phyloP scores from a whole-genome alignment of 2,329 filamentous ascomycete species.

The Aspergillus fructus region DNA sequence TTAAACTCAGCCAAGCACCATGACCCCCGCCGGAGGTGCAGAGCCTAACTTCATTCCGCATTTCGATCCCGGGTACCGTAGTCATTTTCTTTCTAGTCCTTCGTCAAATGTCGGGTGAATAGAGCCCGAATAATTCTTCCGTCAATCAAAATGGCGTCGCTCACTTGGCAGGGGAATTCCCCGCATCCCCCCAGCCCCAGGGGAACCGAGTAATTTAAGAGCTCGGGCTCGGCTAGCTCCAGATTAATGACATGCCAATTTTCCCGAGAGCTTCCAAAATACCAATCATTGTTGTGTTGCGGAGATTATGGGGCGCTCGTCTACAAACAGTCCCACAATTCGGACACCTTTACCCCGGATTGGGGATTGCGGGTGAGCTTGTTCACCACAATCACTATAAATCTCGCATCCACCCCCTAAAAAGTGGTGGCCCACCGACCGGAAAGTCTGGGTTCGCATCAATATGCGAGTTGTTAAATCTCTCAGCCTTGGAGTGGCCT shows the following conservation, averaged over 20 bases:
- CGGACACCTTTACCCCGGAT: slow-evolving; percentile 9
- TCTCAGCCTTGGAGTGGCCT: slow-evolving; percentile 6
- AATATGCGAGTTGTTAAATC: slow-evolving; percentile 11
- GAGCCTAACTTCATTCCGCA: background rate
- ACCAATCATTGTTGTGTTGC: background rate
- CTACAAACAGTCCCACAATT: background rate
- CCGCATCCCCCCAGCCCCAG: slow-evolving; percentile 11
- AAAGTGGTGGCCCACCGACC: too few species aligned
- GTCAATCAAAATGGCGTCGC: slow-evolving; percentile 8
- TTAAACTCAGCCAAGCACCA: background rate
- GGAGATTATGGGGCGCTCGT: background rate
- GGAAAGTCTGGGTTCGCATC: background rate
- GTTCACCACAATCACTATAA: background rate
- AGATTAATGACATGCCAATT: background rate
- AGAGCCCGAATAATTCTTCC: slow-evolving; percentile 21
- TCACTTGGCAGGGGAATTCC: slow-evolving; percentile 11
- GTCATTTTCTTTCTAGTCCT: background rate
- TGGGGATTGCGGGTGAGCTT: background rate
- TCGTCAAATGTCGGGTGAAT: slow-evolving; percentile 15
- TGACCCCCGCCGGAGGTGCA: too few species aligned
- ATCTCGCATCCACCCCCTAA: background rate
- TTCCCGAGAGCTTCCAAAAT: too few species aligned
- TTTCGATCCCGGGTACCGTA: background rate
- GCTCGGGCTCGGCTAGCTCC: background rate
- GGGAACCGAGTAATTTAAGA: too few species aligned